Evolutionary conservation across 192 early-diverging fungal genomes (phyloP).

Genomic region (Funneliformis geosporum): DNA sequence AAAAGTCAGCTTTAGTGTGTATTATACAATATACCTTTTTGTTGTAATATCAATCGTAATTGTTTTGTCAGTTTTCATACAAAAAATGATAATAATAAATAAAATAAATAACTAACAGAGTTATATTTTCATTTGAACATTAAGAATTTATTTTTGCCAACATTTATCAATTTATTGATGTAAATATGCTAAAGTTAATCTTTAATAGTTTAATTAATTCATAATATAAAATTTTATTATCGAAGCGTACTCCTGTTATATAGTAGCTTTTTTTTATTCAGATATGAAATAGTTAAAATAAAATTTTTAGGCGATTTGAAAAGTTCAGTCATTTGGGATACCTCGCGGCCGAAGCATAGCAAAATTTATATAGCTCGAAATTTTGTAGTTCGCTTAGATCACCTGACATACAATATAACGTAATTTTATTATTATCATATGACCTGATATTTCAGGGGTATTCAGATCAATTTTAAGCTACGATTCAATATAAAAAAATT

Average conservation of each 20-base stretch:
- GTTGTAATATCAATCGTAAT: too few species aligned
- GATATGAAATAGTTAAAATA: background rate
- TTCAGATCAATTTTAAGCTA: too few species aligned
- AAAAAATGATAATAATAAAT: background rate
- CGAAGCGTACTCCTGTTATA: background rate
- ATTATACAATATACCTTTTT: background rate
- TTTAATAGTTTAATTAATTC: background rate
- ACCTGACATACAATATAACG: too few species aligned
- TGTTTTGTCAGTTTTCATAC: too few species aligned
- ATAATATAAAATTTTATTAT: background rate
- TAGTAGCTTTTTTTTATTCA: background rate
- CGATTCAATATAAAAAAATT: too few species aligned
- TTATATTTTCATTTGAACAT: conserved; percentile 25
- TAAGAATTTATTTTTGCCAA: background rate
- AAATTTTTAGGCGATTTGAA: background rate
- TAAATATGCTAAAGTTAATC: conserved; percentile 21
- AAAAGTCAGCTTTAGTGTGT: conserved; percentile 1
- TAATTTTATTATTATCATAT: too few species aligned
- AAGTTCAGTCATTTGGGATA: too few species aligned
- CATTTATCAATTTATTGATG: background rate
- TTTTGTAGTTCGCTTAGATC: too few species aligned
- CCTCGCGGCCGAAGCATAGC: too few species aligned
- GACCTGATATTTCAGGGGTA: too few species aligned
- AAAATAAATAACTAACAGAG: conserved; percentile 39
- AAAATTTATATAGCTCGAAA: too few species aligned